phyloP scores from a whole-genome alignment of 1,139 yeast genomes.

The Nakaseomyces glabratus region DNA sequence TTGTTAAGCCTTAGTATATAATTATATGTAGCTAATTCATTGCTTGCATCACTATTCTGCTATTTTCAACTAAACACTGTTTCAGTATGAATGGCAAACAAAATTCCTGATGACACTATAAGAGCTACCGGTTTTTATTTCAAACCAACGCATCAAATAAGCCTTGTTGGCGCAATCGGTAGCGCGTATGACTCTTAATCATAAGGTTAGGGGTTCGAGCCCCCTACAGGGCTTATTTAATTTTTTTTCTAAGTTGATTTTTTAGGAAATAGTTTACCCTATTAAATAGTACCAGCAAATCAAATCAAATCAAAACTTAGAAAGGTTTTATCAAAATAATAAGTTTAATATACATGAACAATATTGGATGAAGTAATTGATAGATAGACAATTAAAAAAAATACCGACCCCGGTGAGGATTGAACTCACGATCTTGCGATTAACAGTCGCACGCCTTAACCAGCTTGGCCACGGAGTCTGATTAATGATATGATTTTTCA shows the following conservation, averaged over 20 bases:
- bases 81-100: not conserved
- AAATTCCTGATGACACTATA: not conserved
- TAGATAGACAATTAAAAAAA: no score
- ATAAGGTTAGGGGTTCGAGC: constrained; percentile 40
- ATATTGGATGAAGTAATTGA: no score
- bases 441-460: constrained; percentile 12
- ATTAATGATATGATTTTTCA: not conserved
- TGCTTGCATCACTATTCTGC: no score
- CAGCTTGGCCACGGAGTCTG: constrained; percentile 11
- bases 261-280: not conserved
- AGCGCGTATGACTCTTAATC: constrained; percentile 41
- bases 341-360: no score
- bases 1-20: no score
- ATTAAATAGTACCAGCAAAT: not conserved
- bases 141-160: constrained; percentile 2
- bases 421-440: constrained; percentile 11
- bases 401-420: constrained; percentile 10
- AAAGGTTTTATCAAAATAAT: not conserved
- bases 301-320: not conserved
- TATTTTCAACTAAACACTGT: not conserved
- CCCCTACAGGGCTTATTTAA: constrained; percentile 36
- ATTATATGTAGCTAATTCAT: no score
- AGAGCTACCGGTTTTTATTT: not conserved
- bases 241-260: constrained; percentile 8
- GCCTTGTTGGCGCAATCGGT: constrained; percentile 43